These are phyloP conservation scores for Lathyrus aphaca DNA, from an alignment of 306 rosid species.

Conservation along the genomic window DNA sequence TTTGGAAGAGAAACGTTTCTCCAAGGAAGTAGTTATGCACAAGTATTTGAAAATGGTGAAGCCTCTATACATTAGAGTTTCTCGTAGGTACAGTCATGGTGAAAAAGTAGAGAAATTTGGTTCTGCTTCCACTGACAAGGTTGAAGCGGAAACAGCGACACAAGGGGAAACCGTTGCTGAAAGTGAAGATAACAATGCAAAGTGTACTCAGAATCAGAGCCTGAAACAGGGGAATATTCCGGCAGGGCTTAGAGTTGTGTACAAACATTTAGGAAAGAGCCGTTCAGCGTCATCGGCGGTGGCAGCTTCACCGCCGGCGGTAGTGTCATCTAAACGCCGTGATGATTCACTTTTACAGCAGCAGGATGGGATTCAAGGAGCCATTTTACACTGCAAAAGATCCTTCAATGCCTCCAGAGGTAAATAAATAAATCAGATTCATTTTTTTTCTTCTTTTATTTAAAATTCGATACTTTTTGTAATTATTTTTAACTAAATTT, in stretches of 20 bases:
- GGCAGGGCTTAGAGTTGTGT: conserved; percentile 74
- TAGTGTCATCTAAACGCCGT: conserved; percentile 55
- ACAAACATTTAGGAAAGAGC: conserved; percentile 94
- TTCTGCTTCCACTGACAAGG: conserved; percentile 31
- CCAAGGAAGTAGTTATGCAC: conserved; percentile 82
- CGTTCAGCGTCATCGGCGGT: conserved; percentile 92
- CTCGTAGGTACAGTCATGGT: conserved; percentile 58
- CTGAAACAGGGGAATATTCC: conserved; percentile 63
- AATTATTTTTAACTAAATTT: neutral
- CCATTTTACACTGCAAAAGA: conserved; percentile 93
- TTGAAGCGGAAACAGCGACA: neutral
- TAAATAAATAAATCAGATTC: conserved; percentile 39
- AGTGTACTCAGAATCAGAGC: conserved; percentile 48
- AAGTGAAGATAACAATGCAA: conserved; percentile 29
- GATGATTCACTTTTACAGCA: conserved; percentile 94
- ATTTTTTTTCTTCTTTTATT: neutral
- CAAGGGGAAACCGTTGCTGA: conserved; percentile 45
- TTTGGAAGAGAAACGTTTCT: conserved; percentile 72
- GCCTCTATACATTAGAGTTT: conserved; percentile 83
- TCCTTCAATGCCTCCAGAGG: conserved; percentile 90
- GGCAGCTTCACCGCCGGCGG: conserved; percentile 62
- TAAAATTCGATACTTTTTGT: neutral
- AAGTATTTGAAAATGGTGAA: conserved; percentile 85
- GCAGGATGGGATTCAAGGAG: conserved; percentile 96
- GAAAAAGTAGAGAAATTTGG: conserved; percentile 46